Evolutionary conservation across 2,329 filamentous ascomycete species (phyloP), one percentile per base, ranked within the genome.

Genomic region (Cladophialophora chaetospira): DNA sequence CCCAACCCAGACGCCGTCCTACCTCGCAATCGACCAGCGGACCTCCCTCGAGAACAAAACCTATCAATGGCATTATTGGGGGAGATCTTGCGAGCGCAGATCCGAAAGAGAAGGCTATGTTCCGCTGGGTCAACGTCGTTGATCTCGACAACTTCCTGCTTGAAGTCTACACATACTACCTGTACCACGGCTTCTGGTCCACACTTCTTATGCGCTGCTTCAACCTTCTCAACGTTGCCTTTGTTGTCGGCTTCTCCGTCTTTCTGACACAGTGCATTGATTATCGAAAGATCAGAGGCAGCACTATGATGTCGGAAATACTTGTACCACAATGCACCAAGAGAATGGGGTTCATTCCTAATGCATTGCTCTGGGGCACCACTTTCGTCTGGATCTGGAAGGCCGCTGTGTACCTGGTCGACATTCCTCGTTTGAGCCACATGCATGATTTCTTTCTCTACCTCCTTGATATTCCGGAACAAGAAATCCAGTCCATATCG

Each of bases 401-500:
- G 67, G 79, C 86, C 21, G 85, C 93, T 47, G 85, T 89, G 62
- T 88, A 88, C 65, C 73, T 89, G 42, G 75, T 89, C 40, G 89
- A 93, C 66, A 79, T 91, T 23, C 85, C 87, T 26, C 83, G 89
- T 13, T 78, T 97, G 23, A 76, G 83, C 55, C 81, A 89, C 47
- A 87, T 96, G 74, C 89, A 91, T 62, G 87, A 94, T 70, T 97
- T 96, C 71, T 97, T 90, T 69, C 79, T 86, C 25, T 80, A 95
- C 68, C 81, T 96, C 3, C 82, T 97, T 8, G 88, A 89, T 35
- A 91, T 97, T 40, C 88, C 89, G 2, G 86, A 89, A 69, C 81
- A 87, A 55, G 92, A 97, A 66, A 94, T 97, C 75, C 92, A 97
- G 71, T 95, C 91, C 0, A 88, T 96, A 48, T 93, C 92, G 4